Base-by-base conservation (phyloP, 441 rosid genomes). In the Manihot esculenta region DNA sequence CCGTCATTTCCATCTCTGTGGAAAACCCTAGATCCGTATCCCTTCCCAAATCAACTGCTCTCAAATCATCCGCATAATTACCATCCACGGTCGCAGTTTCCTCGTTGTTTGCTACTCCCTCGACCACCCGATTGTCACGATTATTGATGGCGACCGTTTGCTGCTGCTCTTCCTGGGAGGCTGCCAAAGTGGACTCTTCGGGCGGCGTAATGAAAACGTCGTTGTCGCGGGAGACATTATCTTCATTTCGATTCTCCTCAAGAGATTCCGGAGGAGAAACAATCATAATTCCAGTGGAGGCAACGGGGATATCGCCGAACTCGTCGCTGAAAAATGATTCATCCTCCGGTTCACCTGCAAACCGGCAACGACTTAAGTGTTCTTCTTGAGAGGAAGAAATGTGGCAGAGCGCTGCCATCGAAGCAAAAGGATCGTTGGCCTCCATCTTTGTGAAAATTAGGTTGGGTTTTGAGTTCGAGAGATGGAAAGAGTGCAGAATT, bases 141-240 rank as follows among this genome's bases (percentile, higher is more conserved):
- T 35, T 26, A n/a, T 57, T 23, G 55, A 55, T 15, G 14, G 38
- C 26, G 24, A 35, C 77, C 33, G 20, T 15, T 38, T 53, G 21
- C 53, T 20, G 18, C 7, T 30, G 72, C 70, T 72, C 54, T 62
- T 35, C 69, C 33, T 42, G 49, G 23, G 77, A 70, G 62, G 17
- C 6, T 0, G 75, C 42, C 42, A 13, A 41, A 20, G 55, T 23
- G 11, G 81, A 30, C 18, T 27, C 82, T 57, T 82, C 86, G 0
- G 82, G 76, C 50, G 82, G 89, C 49, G 84, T 78, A 38, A 60
- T 80, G 67, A 83, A 87, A 57, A 69, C 75, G 17, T 81, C 87
- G 45, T 30, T 72, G n/a, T 82, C 76, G 27, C 38, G 45, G n/a
- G 72, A 30, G 35, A 63, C 15, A 59, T 67, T 57, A 18, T 8